Conservation (phyloP, 176 grass and related monocot genomes). For the Aegilops sharonensis region DNA sequence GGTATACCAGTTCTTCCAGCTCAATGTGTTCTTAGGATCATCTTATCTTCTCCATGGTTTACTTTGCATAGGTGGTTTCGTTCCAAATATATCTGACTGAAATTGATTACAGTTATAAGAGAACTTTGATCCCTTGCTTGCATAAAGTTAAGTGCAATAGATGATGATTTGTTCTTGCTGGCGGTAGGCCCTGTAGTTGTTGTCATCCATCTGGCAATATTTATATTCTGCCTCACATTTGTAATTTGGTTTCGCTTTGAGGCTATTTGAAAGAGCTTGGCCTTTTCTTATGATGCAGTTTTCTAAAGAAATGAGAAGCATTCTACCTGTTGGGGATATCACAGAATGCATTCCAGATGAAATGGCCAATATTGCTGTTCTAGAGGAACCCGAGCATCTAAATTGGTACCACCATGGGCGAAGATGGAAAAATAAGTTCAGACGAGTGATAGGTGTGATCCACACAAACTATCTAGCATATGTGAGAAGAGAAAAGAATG, state of each 20-base stretch:
- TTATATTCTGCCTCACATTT: neutral
- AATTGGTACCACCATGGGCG: constrained; percentile 96
- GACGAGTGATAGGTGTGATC: constrained; percentile 77
- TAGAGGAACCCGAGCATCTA: constrained; percentile 95
- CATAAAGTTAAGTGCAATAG: neutral
- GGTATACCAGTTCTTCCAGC: constrained; percentile 34
- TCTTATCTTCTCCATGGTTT: neutral
- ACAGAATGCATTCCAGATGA: constrained; percentile 85
- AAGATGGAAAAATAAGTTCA: constrained; percentile 91
- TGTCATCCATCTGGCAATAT: constrained; percentile 1
- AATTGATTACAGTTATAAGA: neutral
- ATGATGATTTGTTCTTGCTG: neutral
- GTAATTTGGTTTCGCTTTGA: neutral
- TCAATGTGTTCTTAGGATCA: neutral
- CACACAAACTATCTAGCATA: constrained; percentile 99
- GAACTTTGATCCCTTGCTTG: neutral
- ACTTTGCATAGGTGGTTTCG: neutral
- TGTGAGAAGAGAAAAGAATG: constrained; percentile 96
- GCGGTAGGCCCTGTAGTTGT: neutral
- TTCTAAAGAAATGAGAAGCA: constrained; percentile 89
- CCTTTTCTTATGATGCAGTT: constrained; percentile 51
- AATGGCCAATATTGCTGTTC: constrained; percentile 77
- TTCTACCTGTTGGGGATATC: constrained; percentile 87
- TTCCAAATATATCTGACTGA: neutral
- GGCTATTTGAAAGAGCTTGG: neutral